Conservation (phyloP, 139 green algal species). For the Picochlorum sp. region DNA sequence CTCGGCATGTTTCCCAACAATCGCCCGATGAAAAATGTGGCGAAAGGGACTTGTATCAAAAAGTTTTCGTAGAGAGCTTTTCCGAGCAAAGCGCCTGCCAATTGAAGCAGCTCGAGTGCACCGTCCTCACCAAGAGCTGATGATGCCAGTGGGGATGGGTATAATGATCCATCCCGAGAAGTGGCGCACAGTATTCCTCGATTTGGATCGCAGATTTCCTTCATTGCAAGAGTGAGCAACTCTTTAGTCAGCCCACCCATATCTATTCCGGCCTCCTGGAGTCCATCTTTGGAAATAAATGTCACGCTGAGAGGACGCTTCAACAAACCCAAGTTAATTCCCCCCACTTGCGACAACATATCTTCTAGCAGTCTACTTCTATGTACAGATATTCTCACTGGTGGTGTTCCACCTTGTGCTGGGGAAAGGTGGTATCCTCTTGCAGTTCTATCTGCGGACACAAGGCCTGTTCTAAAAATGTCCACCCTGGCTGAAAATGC, state of each 20-base stretch:
- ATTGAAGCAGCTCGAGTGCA: conserved; percentile 29
- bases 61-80: conserved; percentile 65
- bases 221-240: conserved; percentile 40
- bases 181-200: conserved; percentile 55
- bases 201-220: conserved; percentile 19
- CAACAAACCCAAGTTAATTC: conserved; percentile 24
- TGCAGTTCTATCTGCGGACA: conserved; percentile 46
- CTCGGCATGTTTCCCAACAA: conserved; percentile 47
- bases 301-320: conserved; percentile 57
- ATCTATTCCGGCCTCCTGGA: conserved; percentile 70
- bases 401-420: conserved; percentile 34
- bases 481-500: too few relatives aligned
- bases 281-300: conserved; percentile 58
- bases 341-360: conserved; percentile 20
- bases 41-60: conserved; percentile 61
- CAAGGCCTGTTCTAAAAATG: conserved; percentile 29
- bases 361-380: conserved; percentile 44
- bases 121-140: conserved; percentile 30
- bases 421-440: conserved; percentile 27
- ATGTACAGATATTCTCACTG: conserved; percentile 32
- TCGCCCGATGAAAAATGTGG: conserved; percentile 63
- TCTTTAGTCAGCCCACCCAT: conserved; percentile 78
- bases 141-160: conserved; percentile 49
- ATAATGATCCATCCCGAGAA: conserved; percentile 32
- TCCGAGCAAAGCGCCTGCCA: conserved; percentile 29